These are phyloP conservation scores for Arabidopsis suecica DNA, from an alignment of 345 rosid genomes.

Conservation along the genomic window DNA sequence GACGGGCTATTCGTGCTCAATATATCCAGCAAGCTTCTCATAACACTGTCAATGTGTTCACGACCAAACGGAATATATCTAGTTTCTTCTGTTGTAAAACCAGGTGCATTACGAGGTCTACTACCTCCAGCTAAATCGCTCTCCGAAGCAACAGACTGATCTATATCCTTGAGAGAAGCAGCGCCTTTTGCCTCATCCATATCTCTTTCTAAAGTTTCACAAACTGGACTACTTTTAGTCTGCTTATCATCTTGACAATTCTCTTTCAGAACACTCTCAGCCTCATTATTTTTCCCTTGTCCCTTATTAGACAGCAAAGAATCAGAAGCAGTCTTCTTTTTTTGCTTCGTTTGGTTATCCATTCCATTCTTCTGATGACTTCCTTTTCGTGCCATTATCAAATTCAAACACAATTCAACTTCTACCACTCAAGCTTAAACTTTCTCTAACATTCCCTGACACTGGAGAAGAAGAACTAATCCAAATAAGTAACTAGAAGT, in stretches of 20 bases:
- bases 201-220: conserved; percentile 46
- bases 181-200: conserved; percentile 40
- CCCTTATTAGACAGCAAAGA: conserved; percentile 49
- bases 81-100: conserved; percentile 45
- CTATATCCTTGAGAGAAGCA: conserved; percentile 40
- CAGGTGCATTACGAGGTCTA: conserved; percentile 44
- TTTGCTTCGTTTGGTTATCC: conserved; percentile 56
- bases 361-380: conserved; percentile 81
- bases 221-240: conserved; percentile 42
- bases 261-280: conserved; percentile 54
- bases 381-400: conserved; percentile 82
- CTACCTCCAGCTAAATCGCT: conserved; percentile 46
- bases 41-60: conserved; percentile 45
- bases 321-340: conserved; percentile 56
- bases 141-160: conserved; percentile 46
- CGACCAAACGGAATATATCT: conserved; percentile 46
- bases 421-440: conserved; percentile 25
- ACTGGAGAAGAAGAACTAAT: conserved; percentile 29
- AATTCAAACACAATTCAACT: conserved; percentile 34
- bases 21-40: conserved; percentile 51
- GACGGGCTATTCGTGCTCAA: conserved; percentile 55
- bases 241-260: conserved; percentile 54
- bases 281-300: conserved; percentile 52
- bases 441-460: conserved; percentile 40
- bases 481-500: conserved; percentile 4